Percentiles rank a stretch among this genome's conserved stretches.
Evolutionary conservation across 805 yeast species (phyloP).

Genomic region (Maudiozyma bulderi): DNA sequence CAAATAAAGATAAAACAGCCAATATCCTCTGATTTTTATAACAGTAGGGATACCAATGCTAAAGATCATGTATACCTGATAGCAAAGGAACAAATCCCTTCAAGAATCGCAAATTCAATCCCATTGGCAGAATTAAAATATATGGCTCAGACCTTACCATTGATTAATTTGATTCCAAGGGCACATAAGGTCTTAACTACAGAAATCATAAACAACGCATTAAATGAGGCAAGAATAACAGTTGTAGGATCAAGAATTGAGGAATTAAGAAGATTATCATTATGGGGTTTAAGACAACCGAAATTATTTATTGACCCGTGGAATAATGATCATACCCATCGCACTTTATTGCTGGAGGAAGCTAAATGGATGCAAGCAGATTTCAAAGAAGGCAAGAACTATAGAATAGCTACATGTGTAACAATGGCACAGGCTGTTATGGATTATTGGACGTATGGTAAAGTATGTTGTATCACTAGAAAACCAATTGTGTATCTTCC

Average conservation of each 20-base stretch:
- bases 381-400: constrained; percentile 58
- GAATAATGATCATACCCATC: constrained; percentile 40
- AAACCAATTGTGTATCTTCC: constrained; percentile 24
- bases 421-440: constrained; percentile 60
- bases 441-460: constrained; percentile 75
- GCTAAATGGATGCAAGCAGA: constrained; percentile 79
- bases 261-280: constrained; percentile 74
- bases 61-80: constrained; percentile 37
- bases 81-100: constrained; percentile 44
- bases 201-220: constrained; percentile 72
- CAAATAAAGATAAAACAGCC: constrained; percentile 1
- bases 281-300: constrained; percentile 90
- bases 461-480: constrained; percentile 51
- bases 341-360: constrained; percentile 70
- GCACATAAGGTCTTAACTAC: constrained; percentile 83
- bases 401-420: constrained; percentile 60
- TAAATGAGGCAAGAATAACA: constrained; percentile 83
- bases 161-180: constrained; percentile 69
- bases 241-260: constrained; percentile 86
- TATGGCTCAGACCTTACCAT: constrained; percentile 78
- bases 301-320: constrained; percentile 59
- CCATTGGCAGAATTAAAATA: constrained; percentile 82
- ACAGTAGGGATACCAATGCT: constrained; percentile 33
- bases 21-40: constrained; percentile 19
- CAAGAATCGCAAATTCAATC: constrained; percentile 44